Conservation (phyloP, 2,329 filamentous ascomycete species). For the Fusarium oligoseptatum region DNA sequence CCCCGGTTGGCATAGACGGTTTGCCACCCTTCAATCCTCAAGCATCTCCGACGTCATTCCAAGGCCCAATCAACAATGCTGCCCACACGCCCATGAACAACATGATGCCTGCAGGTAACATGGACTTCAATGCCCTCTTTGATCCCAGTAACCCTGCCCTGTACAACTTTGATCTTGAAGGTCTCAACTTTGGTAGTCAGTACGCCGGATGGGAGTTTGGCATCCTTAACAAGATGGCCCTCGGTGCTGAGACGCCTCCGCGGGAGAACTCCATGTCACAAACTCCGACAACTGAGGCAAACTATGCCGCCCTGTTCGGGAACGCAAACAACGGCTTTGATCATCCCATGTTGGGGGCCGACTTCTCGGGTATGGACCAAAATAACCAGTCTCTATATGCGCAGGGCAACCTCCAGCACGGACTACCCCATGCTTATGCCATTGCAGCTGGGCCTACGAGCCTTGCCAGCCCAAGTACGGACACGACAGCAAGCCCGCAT, state of each 20-base stretch:
- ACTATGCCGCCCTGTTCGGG: conserved; percentile 62
- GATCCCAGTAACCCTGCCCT: conserved; percentile 92
- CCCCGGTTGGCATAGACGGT: conserved; percentile 61
- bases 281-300: conserved; percentile 54
- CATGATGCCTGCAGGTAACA: conserved; percentile 63
- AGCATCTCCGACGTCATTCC: conserved; percentile 81
- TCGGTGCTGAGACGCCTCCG: conserved; percentile 79
- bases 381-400: conserved; percentile 61
- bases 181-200: conserved; percentile 89
- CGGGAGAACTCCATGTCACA: conserved; percentile 70
- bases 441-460: conserved; percentile 74
- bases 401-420: conserved; percentile 72
- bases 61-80: conserved; percentile 62
- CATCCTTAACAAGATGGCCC: conserved; percentile 94
- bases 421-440: conserved; percentile 74
- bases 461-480: conserved; percentile 74
- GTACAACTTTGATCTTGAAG: conserved; percentile 96
- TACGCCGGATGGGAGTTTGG: conserved; percentile 96
- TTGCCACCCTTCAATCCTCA: conserved; percentile 70
- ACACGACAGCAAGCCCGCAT: conserved; percentile 72
- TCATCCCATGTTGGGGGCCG: conserved; percentile 62
- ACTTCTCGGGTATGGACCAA: conserved; percentile 67
- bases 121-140: conserved; percentile 76
- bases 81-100: conserved; percentile 61
- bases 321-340: conserved; percentile 67